These are phyloP conservation scores for Emergomyces orientalis DNA, from an alignment of 2,329 filamentous ascomycete genomes.

Conservation along the genomic window DNA sequence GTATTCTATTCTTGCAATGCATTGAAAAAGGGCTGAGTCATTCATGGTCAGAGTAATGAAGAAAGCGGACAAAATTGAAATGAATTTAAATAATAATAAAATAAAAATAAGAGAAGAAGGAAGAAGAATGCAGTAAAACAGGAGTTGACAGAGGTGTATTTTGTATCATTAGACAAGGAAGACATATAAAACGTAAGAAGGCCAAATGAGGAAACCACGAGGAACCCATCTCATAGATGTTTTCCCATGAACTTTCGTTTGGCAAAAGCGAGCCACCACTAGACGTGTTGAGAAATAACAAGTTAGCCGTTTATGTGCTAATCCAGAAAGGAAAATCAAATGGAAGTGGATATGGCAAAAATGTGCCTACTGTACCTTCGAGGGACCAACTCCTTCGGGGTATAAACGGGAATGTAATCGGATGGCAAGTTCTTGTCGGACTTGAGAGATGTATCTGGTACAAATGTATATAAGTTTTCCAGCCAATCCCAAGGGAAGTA, in stretches of 20 bases:
- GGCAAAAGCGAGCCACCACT: conserved; percentile 98
- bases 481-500: background rate
- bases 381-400: conserved; percentile 61
- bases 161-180: background rate
- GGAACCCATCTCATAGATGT: conserved; percentile 49
- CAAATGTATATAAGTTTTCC: background rate
- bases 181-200: background rate
- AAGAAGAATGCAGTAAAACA: background rate
- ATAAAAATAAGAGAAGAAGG: background rate
- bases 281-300: conserved; percentile 23
- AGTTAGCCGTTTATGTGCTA: conserved; percentile 2
- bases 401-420: conserved; percentile 81
- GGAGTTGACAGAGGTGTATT: background rate
- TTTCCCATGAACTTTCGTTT: conserved; percentile 99
- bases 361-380: conserved; percentile 40
- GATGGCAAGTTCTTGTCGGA: conserved; percentile 79
- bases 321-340: too few relatives aligned
- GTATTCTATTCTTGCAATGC: background rate
- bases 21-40: background rate
- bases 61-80: too few relatives aligned
- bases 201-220: background rate
- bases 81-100: background rate
- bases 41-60: background rate
- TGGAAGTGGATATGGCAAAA: conserved; percentile 1
- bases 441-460: conserved; percentile 61